Evolutionary conservation across 768 basidiomycete genomes (phyloP), one percentile per base, ranked within the genome.

Genomic region (Neoboletus subvelutipes): DNA sequence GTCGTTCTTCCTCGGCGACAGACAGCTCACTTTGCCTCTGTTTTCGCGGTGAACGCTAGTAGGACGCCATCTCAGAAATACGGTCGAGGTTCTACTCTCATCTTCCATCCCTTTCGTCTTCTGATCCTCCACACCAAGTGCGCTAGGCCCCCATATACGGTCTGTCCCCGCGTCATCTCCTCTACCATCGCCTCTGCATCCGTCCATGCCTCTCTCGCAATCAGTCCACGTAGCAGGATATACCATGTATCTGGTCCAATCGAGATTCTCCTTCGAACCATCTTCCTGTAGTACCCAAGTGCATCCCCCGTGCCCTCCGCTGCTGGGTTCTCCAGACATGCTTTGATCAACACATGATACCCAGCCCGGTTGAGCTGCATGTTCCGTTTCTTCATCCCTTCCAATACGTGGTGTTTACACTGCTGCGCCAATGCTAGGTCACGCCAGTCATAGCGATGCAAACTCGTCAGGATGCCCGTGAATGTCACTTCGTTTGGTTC

Each of bases 401-500:
- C 70, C 45, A 83, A 70, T 56, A 93, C 78, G 33, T 80, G 75
- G 24, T 71, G 68, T 55, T 75, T 78, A 63, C 78, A 80, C 58
- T 79, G 75, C 49, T 81, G 75, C 17, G 77, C 76, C 41, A 78
- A 71, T 29, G 72, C 62, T 6, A 75, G 61, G 24, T 81, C 69
- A 53, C 82, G 64, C 78, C 84, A 83, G 10, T 73, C 63, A 17
- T 80, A 82, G 29, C 85, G 81, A 67, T 90, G 82, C 60, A 95
- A 77, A 5, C 86, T 88, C 9, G 85, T 76, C 47, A 97, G 77
- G 48, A 97, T 76, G 2, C 85, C 77, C 0, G 93, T 94, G 72
- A 94, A 98, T 29, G 92, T 94, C 59, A 93, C 80, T 57, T 84
- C 83, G 67, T 88, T 95, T 1, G 92, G 88, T 45, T 70, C 70